Base-by-base conservation (phyloP, 305 asterid genomes). In the Solanum hybrid region DNA sequence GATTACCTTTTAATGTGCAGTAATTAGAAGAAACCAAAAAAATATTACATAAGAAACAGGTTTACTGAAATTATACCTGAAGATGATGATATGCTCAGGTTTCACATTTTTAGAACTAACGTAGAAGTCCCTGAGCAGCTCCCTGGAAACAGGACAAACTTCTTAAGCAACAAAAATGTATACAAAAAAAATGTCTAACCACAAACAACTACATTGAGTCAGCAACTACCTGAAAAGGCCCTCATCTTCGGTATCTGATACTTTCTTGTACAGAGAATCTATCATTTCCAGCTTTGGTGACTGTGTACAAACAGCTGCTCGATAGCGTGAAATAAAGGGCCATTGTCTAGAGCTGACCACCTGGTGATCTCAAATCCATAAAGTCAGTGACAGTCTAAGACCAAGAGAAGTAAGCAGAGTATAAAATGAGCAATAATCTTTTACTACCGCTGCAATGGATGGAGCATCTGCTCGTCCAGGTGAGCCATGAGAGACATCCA, bases 401-500 rank as follows among this genome's bases (percentile, higher is more conserved):
- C 81, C 4, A 12, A 22, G 31, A 40, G 16, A 40, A 87, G 31
- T 29, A 31, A 26, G 35, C 31, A 51, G 31, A 73, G 51, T 13
- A 37, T 64, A 27, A 66, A 26, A 66, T 14, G 37, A 85, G 29
- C 73, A 14, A 20, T 34, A 60, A 86, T 42, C 82, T 77, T 77
- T 86, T 3, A 84, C 46, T 92, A 96, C 98, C 91, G 98, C 98
- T 64, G 98, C 97, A 89, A 95, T 91, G 60, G 98, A 96, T 10
- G 98, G 98, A 79, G 93, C 92, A 77, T 95, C 98, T 36, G 95
- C 88, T 17, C 93, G 94, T 71, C 98, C 98, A 38, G 97, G 95
- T 37, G 98, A 94, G 75, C 96, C 98, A 88, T 96, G 98, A 14
- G 99, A 96, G 10, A 96, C 99, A 85, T 96, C 99, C 99, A 96